Base-by-base conservation (phyloP, 225 moss, liverwort and hornwort species). In the Rhytidiadelphus loreus region DNA sequence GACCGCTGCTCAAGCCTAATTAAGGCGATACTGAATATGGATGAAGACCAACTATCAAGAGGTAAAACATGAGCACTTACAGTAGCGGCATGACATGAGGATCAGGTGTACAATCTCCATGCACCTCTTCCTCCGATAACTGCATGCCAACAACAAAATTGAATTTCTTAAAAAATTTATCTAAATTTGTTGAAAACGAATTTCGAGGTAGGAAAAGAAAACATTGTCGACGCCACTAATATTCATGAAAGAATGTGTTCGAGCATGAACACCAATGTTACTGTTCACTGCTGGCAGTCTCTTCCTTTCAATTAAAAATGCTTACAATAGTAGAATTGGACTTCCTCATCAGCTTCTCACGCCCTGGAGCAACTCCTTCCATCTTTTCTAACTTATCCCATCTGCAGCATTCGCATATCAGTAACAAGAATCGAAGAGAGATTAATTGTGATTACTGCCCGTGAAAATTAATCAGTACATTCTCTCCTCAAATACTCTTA, bases 381-480 rank as follows among this genome's bases (percentile, higher is more conserved):
- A 92, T 92, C 83, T 89, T 93, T 85, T 93, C 93, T 87, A 95
- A 60, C 60, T 93, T 96, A 83, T 95, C 96, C 98, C 95, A 96
- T 90, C 98, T 99, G 92, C 77, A 52, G 53, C 72, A 85, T 82
- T 73, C 72, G 28, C 77, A 87, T 59, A 76, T 91, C 81, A 86
- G 84, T 74, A 43, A 77, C 43, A 68, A 53, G 59, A 86, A n/a
- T 57, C 65, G 76, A 58, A 69, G 72, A 72, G 8, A 63, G 18
- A 61, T 55, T 14, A 14, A 44, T 73, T 48, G 48, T 22, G 43
- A 60, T 79, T 68, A 53, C 30, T 37, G 55, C 41, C 46, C 13
- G 23, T 76, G n/a, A 63, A 83, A 50, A 70, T 25, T 64, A 39
- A 55, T 79, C 56, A 56, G n/a, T 56, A 56, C 23, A 55, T 56